Percentiles rank a stretch among this genome's conserved stretches.
These are phyloP conservation scores for Aquilaria agallochum DNA, from an alignment of 441 rosid genomes.

Conservation along the genomic window DNA sequence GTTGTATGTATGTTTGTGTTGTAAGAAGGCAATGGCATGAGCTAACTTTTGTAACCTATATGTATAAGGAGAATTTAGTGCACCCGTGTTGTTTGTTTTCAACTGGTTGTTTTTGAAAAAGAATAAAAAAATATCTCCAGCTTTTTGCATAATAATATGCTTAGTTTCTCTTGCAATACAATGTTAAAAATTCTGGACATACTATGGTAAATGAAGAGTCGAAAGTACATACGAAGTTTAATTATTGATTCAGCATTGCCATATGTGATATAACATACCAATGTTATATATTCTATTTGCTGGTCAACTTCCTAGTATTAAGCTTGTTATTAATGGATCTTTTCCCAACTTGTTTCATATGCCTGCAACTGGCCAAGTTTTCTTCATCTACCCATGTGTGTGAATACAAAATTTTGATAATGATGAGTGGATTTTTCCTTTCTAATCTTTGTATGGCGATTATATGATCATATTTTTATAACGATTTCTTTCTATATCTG, in stretches of 20 bases:
- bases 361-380: slow-evolving; percentile 64
- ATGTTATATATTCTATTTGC: slow-evolving; percentile 24
- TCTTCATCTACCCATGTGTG: background rate
- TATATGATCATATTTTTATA: no score
- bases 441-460: no score
- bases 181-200: slow-evolving; percentile 22
- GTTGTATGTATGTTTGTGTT: slow-evolving; percentile 61
- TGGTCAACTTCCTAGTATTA: slow-evolving; percentile 77
- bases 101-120: slow-evolving; percentile 56
- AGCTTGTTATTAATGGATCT: slow-evolving; percentile 69
- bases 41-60: slow-evolving; percentile 84
- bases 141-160: slow-evolving; percentile 28
- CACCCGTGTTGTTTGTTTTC: slow-evolving; percentile 82
- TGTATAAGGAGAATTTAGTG: slow-evolving; percentile 80
- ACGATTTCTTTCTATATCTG: background rate
- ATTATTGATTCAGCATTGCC: slow-evolving; percentile 5
- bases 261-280: slow-evolving; percentile 13
- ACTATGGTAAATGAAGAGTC: slow-evolving; percentile 12
- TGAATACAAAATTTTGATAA: slow-evolving; percentile 1
- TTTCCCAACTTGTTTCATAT: slow-evolving; percentile 72
- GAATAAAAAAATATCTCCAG: slow-evolving; percentile 35
- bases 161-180: slow-evolving; percentile 25
- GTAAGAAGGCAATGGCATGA: slow-evolving; percentile 92
- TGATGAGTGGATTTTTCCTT: slow-evolving; percentile 10
- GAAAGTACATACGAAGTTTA: slow-evolving; percentile 10